Base-by-base conservation (phyloP, 805 yeast species). In the Saccharomycodes ludwigii region DNA sequence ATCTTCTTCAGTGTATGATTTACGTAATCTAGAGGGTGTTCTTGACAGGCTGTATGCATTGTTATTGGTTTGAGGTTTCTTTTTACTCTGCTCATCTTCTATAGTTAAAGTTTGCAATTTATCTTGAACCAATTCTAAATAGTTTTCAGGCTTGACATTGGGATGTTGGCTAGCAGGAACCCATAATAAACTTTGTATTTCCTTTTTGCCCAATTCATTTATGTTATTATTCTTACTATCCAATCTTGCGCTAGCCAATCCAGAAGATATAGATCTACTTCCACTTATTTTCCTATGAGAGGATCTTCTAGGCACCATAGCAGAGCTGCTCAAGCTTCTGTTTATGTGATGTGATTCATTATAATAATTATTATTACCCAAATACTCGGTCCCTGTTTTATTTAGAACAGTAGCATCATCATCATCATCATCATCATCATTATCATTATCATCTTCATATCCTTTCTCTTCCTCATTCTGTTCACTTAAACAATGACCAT, bases 91-190 rank as follows among this genome's bases (percentile, higher is more conserved):
- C 6, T 14, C 22, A 18, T 24, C 16, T 18, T 26, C 30, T n/a
- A 34, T 16, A 23, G 25, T 27, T 43, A 41, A 46, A 53, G 45
- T 27, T 53, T 59, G 40, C 49, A 54, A 31, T 13, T 56, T 47
- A 31, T 52, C 54, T 32, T 76, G 76, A 27, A 80, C 75, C 47
- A 78, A 79, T 41, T 66, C 68, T 40, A 74, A 62, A 57, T 74
- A 79, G 44, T 81, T 83, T 46, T 82, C 93, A 2, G 97, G 97
- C 17, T 93, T 86, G n/a, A 88, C 69, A 45, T 81, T 88, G 1
- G 97, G 97, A 52, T 91, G 98, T 23, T 84, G 65, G 40, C 73
- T 74, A 2, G 97, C 98, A 0, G 97, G 97, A 1, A 91, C 96
- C 98, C 98, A 88, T 33, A 88, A 59, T 20, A 81, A 56, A 35